Conservation (phyloP, 805 yeast species). For the Tetrapisispora phaffii region DNA sequence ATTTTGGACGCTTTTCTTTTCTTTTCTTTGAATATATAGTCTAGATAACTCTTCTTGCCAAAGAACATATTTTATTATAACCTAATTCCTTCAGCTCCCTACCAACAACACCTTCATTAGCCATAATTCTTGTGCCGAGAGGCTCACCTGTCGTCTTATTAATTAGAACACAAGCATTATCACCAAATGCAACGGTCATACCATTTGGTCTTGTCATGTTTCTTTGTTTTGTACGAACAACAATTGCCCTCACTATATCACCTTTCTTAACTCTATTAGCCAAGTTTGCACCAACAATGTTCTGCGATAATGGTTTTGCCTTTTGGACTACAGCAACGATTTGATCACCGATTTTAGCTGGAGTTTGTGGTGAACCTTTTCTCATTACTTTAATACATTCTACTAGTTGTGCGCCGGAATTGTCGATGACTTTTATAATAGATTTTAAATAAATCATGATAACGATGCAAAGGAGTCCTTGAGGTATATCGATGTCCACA, state of each 20-base stretch:
- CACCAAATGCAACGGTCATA: conserved; percentile 76
- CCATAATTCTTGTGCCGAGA: conserved; percentile 75
- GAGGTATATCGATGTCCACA: too few relatives aligned
- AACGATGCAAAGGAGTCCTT: too few relatives aligned
- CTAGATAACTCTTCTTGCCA: conserved; percentile 68
- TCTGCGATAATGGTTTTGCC: conserved; percentile 67
- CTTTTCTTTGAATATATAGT: too few relatives aligned
- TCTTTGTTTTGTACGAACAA: conserved; percentile 79
- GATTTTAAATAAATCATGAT: conserved; percentile 82
- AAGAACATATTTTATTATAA: conserved; percentile 73
- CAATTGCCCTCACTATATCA: conserved; percentile 90
- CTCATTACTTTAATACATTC: conserved; percentile 94
- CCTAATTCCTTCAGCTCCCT: conserved; percentile 78
- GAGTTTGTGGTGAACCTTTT: conserved; percentile 67
- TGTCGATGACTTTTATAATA: conserved; percentile 82
- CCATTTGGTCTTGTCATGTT: conserved; percentile 77
- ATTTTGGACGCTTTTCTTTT: too few relatives aligned
- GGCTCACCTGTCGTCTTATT: conserved; percentile 87
- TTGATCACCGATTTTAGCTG: conserved; percentile 82
- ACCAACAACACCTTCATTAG: conserved; percentile 57
- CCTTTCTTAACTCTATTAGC: conserved; percentile 84
- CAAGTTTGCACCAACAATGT: conserved; percentile 62
- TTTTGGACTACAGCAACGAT: conserved; percentile 90
- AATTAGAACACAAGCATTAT: conserved; percentile 91
- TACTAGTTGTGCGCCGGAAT: conserved; percentile 88